phyloP scores from a whole-genome alignment of 257 asterid genomes.

The Craterostigma plantagineum region DNA sequence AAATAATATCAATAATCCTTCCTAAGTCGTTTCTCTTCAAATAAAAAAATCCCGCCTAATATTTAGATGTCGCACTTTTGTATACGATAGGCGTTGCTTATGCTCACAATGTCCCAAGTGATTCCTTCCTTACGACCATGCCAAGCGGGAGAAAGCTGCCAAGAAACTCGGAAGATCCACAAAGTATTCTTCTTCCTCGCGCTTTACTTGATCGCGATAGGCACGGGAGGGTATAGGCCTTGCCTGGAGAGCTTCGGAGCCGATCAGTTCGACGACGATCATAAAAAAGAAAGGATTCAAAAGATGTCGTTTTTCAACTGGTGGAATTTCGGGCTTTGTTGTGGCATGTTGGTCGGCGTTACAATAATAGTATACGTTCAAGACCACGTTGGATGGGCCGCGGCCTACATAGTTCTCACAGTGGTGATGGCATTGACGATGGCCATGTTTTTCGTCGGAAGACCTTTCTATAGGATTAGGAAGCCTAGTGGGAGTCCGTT shows the following conservation, averaged over 20 bases:
- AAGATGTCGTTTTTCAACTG: conserved; percentile 88
- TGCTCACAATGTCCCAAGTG: conserved; percentile 48
- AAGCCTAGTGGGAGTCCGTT: conserved; percentile 53
- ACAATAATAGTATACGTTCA: conserved; percentile 49
- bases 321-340: conserved; percentile 73
- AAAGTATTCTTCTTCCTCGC: conserved; percentile 51
- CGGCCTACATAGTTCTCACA: conserved; percentile 49
- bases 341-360: conserved; percentile 54
- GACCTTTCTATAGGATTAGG: conserved; percentile 49
- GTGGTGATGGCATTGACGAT: conserved; percentile 30
- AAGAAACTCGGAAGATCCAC: conserved; percentile 27
- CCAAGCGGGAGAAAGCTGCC: conserved; percentile 10
- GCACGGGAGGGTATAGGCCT: conserved; percentile 89
- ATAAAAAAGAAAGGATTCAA: conserved; percentile 35
- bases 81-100: conserved; percentile 44
- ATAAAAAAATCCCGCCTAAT: too few relatives aligned
- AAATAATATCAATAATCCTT: too few relatives aligned
- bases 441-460: conserved; percentile 28
- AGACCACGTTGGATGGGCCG: conserved; percentile 58
- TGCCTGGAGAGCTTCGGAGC: conserved; percentile 93
- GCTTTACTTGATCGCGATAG: conserved; percentile 59
- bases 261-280: conserved; percentile 82
- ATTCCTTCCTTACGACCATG: conserved; percentile 48
- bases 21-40: too few relatives aligned
- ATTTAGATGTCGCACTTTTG: too few relatives aligned